phyloP scores from a whole-genome alignment of 78 protist genomes.

The Dictyostelium brefeldianum region DNA sequence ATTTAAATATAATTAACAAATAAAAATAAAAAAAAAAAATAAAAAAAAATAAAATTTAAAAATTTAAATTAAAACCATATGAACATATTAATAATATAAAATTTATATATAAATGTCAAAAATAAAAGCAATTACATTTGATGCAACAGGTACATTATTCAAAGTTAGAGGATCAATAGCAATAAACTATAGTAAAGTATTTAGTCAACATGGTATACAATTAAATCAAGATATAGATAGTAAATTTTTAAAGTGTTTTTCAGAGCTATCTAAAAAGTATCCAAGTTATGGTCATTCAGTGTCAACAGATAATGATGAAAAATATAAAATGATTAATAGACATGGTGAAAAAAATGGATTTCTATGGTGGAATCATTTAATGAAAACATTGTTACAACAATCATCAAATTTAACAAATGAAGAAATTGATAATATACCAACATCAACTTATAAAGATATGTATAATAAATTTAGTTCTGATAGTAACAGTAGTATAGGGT shows the following conservation, averaged over 20 bases:
- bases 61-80: no score
- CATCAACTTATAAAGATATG: not conserved
- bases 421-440: not conserved
- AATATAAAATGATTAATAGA: not conserved
- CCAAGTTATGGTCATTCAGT: conserved; percentile 44
- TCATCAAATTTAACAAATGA: not conserved
- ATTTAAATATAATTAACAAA: no score
- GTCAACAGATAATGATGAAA: not conserved
- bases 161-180: conserved; percentile 37
- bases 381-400: not conserved
- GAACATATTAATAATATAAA: no score
- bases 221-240: conserved; percentile 10
- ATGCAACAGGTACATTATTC: conserved; percentile 53
- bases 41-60: no score
- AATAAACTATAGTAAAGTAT: conserved; percentile 17
- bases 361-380: conserved; percentile 50
- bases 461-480: not conserved
- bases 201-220: conserved; percentile 6
- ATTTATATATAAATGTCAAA: no score
- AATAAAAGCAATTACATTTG: conserved; percentile 21
- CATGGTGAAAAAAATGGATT: not conserved
- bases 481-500: not conserved
- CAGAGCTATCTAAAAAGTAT: conserved; percentile 1
- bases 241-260: conserved; percentile 36
- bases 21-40: no score